Evolutionary conservation across 768 basidiomycete species (phyloP).

Genomic region (Rhodotorula sphaerocarpa): DNA sequence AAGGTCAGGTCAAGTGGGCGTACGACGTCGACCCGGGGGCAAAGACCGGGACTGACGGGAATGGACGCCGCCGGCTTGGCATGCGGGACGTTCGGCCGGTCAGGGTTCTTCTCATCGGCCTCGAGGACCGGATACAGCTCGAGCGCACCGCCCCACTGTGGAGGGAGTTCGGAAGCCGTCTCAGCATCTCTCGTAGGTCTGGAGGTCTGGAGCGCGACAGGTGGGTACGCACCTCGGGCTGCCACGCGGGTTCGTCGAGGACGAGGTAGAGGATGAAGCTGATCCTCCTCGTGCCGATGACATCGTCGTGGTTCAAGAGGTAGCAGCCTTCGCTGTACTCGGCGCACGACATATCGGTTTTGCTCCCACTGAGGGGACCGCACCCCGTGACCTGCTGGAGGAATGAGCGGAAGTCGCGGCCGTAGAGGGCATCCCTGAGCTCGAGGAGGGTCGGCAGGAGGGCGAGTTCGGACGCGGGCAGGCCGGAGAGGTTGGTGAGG

Average conservation of each 20-base stretch:
- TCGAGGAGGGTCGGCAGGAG: constrained; percentile 69
- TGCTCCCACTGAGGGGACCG: constrained; percentile 77
- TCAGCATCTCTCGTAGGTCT: neutral
- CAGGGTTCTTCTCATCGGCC: constrained; percentile 41
- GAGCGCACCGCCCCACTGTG: constrained; percentile 75
- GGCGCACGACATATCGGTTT: constrained; percentile 92
- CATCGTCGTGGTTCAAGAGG: constrained; percentile 95
- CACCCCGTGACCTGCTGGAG: constrained; percentile 82
- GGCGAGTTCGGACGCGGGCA: constrained; percentile 65
- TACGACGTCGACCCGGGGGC: neutral
- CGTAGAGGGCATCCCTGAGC: constrained; percentile 88
- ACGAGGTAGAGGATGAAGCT: constrained; percentile 98
- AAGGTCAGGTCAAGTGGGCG: constrained; percentile 51
- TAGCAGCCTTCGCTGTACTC: constrained; percentile 86
- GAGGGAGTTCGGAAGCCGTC: too few species aligned
- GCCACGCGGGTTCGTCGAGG: constrained; percentile 63
- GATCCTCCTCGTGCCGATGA: constrained; percentile 84
- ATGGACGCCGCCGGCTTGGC: constrained; percentile 41
- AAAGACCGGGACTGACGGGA: constrained; percentile 44
- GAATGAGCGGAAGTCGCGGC: constrained; percentile 67
- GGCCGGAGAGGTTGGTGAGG: constrained; percentile 82
- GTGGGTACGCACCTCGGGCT: constrained; percentile 49
- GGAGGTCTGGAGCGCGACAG: neutral
- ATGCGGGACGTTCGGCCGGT: constrained; percentile 59
- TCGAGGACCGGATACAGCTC: constrained; percentile 72